These are phyloP conservation scores for Purpureocillium takamizusanense DNA, from an alignment of 2,329 filamentous ascomycete genomes.

Conservation along the genomic window DNA sequence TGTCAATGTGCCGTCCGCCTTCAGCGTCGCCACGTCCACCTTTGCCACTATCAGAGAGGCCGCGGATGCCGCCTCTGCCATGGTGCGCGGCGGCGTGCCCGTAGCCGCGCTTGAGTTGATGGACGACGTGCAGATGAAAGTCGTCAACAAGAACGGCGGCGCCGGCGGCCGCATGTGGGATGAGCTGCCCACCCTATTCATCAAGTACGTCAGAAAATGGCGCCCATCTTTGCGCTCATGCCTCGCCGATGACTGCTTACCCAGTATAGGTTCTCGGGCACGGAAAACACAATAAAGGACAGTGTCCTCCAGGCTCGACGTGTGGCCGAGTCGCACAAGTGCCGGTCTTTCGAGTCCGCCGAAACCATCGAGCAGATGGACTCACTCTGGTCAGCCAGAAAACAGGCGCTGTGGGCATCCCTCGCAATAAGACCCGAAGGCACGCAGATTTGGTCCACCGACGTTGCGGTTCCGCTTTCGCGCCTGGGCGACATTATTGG, in stretches of 20 bases:
- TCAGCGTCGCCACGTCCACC: conserved; percentile 54
- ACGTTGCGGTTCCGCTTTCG: conserved; percentile 71
- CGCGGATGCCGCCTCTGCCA: conserved; percentile 51
- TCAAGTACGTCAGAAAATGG: conserved; percentile 54
- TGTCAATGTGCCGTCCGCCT: conserved; percentile 52
- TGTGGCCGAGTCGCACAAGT: conserved; percentile 39
- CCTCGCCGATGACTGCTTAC: neutral
- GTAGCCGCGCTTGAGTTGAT: conserved; percentile 59
- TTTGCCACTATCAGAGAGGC: conserved; percentile 53
- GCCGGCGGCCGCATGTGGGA: conserved; percentile 52
- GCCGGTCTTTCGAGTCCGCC: conserved; percentile 60
- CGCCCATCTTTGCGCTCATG: too few relatives aligned
- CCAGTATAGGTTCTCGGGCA: conserved; percentile 48
- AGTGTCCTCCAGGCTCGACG: conserved; percentile 48
- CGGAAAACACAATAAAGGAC: conserved; percentile 48
- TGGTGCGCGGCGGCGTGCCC: conserved; percentile 56
- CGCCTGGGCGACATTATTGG: conserved; percentile 60
- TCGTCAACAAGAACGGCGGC: conserved; percentile 55
- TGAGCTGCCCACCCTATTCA: conserved; percentile 62
- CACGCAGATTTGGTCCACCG: conserved; percentile 67
- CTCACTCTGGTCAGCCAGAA: conserved; percentile 68
- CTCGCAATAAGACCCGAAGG: conserved; percentile 53
- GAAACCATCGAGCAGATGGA: conserved; percentile 52
- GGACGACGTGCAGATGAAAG: conserved; percentile 57
- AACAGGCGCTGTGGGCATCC: conserved; percentile 65